Percentiles rank a stretch among this genome's conserved stretches.
These are phyloP conservation scores for Globisporangium lucens DNA, from an alignment of 352 stramenopile species.

Conservation along the genomic window DNA sequence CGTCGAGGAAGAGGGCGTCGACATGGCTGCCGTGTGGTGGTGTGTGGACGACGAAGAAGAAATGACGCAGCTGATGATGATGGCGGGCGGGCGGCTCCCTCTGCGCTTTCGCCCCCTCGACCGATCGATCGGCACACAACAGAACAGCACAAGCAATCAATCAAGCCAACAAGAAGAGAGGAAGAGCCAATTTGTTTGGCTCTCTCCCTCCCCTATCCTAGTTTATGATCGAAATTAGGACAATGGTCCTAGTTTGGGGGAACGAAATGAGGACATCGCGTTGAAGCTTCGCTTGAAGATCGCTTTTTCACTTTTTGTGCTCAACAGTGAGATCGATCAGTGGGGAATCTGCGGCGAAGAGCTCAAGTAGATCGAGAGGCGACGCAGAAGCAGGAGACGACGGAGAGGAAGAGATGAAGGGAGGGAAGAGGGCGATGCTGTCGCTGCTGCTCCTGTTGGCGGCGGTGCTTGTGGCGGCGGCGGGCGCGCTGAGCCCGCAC, in stretches of 20 bases:
- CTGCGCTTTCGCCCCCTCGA: neutral
- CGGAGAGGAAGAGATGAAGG: neutral
- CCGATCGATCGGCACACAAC: neutral
- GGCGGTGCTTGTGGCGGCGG: constrained; percentile 10
- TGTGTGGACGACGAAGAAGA: neutral
- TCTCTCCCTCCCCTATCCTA: neutral
- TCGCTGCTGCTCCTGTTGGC: constrained; percentile 20
- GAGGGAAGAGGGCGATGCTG: neutral
- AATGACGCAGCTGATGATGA: neutral
- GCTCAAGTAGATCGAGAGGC: constrained; percentile 1
- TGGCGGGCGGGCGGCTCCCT: neutral
- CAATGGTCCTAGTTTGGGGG: neutral
- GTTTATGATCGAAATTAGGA: constrained; percentile 5
- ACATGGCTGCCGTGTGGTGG: constrained; percentile 7
- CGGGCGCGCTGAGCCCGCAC: constrained; percentile 14
- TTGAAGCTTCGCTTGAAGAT: constrained; percentile 19
- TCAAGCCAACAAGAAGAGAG: neutral
- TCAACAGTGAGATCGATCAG: neutral
- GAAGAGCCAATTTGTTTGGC: neutral
- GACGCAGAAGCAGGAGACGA: neutral
- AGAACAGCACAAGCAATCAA: neutral
- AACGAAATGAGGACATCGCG: constrained; percentile 1
- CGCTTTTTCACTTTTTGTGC: constrained; percentile 6
- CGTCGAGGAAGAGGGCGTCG: constrained; percentile 14
- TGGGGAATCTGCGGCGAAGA: constrained; percentile 8